Percentiles rank a stretch among this genome's conserved stretches.
Conservation (phyloP, 345 rosid species). For the Aquilaria sinensis region DNA sequence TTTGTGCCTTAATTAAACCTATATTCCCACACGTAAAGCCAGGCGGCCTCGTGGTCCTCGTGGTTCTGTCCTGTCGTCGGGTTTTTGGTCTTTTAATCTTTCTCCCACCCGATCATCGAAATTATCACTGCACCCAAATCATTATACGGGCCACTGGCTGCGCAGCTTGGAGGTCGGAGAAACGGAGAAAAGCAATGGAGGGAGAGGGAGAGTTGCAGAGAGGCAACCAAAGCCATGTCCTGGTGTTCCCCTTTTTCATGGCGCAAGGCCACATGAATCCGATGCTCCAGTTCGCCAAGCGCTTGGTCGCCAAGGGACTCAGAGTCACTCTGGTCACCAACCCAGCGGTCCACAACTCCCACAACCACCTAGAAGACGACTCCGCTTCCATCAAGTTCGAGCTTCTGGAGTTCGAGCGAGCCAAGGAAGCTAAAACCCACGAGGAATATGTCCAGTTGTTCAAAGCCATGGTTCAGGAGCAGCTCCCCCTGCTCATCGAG, state of each 20-base stretch:
- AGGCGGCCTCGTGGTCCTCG: too few relatives aligned
- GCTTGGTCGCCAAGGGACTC: constrained; percentile 40
- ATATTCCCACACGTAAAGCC: too few relatives aligned
- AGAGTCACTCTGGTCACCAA: constrained; percentile 30
- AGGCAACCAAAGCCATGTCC: constrained; percentile 15
- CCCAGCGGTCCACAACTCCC: constrained; percentile 12
- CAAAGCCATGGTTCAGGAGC: constrained; percentile 12
- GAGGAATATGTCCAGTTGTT: constrained; percentile 20
- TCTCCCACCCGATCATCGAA: background rate
- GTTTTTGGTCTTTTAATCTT: background rate
- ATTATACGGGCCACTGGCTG: too few relatives aligned
- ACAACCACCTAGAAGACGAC: background rate
- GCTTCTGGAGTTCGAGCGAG: constrained; percentile 23
- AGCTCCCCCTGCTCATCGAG: constrained; percentile 23
- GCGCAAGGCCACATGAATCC: constrained; percentile 56
- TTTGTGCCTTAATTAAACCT: too few relatives aligned
- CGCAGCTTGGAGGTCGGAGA: background rate
- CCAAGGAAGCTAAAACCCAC: constrained; percentile 8
- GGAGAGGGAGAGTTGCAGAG: constrained; percentile 10
- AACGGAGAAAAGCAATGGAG: constrained; percentile 14
- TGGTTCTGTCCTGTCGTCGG: background rate
- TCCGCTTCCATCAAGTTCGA: constrained; percentile 23
- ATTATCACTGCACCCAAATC: background rate
- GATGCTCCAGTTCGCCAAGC: constrained; percentile 44
- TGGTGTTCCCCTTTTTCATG: constrained; percentile 29